Percentiles rank a stretch among this genome's conserved stretches.
Evolutionary conservation across 2,329 filamentous ascomycete genomes (phyloP).

Genomic region (Leptodontidium sp.): DNA sequence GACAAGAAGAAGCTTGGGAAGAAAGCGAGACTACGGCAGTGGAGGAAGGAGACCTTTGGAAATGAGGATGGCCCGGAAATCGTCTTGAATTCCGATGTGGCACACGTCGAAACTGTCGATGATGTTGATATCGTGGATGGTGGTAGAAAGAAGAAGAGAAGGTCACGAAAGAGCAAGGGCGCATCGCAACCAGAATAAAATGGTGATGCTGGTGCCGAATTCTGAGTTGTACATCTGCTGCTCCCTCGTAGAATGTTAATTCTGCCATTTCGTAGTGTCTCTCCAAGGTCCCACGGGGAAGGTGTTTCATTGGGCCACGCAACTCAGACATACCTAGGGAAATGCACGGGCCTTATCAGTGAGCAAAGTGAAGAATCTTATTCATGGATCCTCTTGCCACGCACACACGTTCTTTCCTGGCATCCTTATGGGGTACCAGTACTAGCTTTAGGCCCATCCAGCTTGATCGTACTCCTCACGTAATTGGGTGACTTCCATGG

Average conservation of each 20-base stretch:
- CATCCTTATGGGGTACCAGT: too few species aligned
- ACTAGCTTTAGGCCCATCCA: neutral
- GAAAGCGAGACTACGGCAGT: slow-evolving; percentile 89
- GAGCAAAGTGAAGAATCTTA: too few species aligned
- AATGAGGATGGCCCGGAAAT: slow-evolving; percentile 52
- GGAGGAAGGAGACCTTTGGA: slow-evolving; percentile 74
- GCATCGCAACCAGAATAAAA: neutral
- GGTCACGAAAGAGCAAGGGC: slow-evolving; percentile 52
- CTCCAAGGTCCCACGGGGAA: too few species aligned
- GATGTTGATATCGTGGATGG: slow-evolving; percentile 49
- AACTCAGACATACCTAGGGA: too few species aligned
- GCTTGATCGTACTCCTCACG: neutral
- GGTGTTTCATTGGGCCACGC: too few species aligned
- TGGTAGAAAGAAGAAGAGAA: slow-evolving; percentile 59
- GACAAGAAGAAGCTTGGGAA: slow-evolving; percentile 91
- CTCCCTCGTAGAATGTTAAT: too few species aligned
- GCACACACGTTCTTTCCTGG: too few species aligned
- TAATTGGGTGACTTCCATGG: neutral
- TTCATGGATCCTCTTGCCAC: too few species aligned
- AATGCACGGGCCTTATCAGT: too few species aligned
- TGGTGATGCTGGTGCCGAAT: neutral
- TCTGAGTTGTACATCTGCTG: neutral
- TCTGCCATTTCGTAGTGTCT: too few species aligned
- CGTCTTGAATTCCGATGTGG: slow-evolving; percentile 37
- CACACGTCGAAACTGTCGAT: slow-evolving; percentile 39